Conservation (phyloP, 306 rosid genomes). For the Castanopsis chinensis region DNA sequence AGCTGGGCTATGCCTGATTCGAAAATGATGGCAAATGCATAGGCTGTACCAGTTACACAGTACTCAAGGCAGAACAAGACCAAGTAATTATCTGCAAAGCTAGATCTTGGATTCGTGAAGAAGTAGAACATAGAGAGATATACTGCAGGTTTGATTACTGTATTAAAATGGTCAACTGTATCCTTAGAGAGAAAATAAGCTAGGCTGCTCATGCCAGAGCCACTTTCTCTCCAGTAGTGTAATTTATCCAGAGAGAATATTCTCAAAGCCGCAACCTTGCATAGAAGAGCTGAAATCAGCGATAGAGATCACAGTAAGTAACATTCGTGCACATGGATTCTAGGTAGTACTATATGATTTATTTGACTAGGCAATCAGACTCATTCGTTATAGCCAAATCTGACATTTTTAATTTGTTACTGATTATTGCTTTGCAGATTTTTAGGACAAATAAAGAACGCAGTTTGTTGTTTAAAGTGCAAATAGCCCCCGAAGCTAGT, state of each 20-base stretch:
- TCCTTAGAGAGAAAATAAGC: constrained; percentile 96
- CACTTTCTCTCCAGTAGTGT: constrained; percentile 82
- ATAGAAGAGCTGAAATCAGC: constrained; percentile 78
- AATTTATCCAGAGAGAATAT: constrained; percentile 80
- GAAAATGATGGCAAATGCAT: constrained; percentile 73
- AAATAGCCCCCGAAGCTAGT: too few relatives aligned
- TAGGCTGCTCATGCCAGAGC: constrained; percentile 92
- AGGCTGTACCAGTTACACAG: constrained; percentile 93
- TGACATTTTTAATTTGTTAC: not conserved
- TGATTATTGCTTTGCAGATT: not conserved
- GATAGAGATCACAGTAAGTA: constrained; percentile 21
- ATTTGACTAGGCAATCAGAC: not conserved
- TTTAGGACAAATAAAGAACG: not conserved
- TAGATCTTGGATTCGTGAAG: constrained; percentile 88
- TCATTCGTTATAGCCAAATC: not conserved
- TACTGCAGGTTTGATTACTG: constrained; percentile 75
- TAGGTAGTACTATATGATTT: not conserved
- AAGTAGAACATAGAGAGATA: constrained; percentile 92
- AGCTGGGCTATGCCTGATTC: constrained; percentile 95
- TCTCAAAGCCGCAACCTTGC: constrained; percentile 91
- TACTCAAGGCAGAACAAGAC: constrained; percentile 80
- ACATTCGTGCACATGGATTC: constrained; percentile 14
- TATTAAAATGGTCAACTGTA: constrained; percentile 80
- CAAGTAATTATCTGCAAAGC: constrained; percentile 70
- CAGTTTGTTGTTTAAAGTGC: not conserved